A percentile compares a stretch with the other conserved stretches of the same genome.
These are phyloP conservation scores for Candida stauntonica DNA, from an alignment of 805 yeast genomes.

Conservation along the genomic window DNA sequence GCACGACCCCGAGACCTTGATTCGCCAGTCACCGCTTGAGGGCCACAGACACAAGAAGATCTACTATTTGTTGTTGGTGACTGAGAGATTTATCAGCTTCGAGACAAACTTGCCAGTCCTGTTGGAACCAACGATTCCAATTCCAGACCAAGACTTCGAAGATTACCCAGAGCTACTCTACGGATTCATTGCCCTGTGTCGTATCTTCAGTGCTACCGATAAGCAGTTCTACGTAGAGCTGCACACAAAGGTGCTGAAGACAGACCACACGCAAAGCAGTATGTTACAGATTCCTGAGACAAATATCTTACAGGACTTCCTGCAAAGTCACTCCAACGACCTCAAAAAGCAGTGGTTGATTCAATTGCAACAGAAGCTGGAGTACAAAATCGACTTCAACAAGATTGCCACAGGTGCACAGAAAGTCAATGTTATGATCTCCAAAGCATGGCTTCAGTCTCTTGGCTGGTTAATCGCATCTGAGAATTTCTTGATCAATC, in stretches of 20 bases:
- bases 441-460: constrained; percentile 25
- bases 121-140: constrained; percentile 22
- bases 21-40: constrained; percentile 12
- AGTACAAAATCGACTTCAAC: constrained; percentile 10
- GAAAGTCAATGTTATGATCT: constrained; percentile 20
- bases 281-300: constrained; percentile 9
- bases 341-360: constrained; percentile 21
- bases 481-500: constrained; percentile 18
- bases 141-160: constrained; percentile 22
- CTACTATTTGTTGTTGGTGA: constrained; percentile 20
- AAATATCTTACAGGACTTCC: constrained; percentile 15
- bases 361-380: constrained; percentile 21
- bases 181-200: constrained; percentile 23
- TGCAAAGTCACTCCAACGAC: constrained; percentile 15
- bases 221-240: constrained; percentile 22
- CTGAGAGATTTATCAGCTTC: constrained; percentile 23
- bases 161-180: constrained; percentile 23
- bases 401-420: constrained; percentile 20
- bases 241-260: constrained; percentile 17
- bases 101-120: constrained; percentile 21
- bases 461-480: constrained; percentile 25
- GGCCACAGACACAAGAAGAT: constrained; percentile 23
- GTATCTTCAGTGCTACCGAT: constrained; percentile 23
- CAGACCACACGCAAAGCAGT: constrained; percentile 6
- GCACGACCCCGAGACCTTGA: constrained; percentile 19